Conservation (phyloP, 371 early-diverging fungal species). For the Batrachochytrium dendrobatidis region DNA sequence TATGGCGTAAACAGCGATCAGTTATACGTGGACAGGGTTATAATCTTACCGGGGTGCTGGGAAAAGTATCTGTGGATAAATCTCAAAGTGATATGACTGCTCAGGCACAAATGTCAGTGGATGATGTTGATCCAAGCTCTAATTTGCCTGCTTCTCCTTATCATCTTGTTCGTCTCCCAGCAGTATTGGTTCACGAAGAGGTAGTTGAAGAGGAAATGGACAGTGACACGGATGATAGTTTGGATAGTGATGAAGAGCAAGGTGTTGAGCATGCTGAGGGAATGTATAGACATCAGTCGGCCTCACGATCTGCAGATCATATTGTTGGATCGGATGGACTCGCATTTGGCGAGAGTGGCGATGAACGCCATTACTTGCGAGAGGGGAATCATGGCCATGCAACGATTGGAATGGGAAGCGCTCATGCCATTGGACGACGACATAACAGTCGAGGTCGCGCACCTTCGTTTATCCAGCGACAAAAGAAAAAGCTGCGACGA, state of each 20-base stretch:
- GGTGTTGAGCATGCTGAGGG: slow-evolving; percentile 3
- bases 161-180: slow-evolving; percentile 36
- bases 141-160: slow-evolving; percentile 16
- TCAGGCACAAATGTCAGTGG: too few species aligned
- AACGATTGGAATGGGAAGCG: neutral
- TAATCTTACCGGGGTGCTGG: slow-evolving; percentile 66
- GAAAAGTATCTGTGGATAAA: slow-evolving; percentile 24
- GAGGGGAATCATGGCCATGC: neutral
- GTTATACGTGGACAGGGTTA: slow-evolving; percentile 82
- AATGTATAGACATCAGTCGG: neutral
- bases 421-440: too few species aligned
- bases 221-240: slow-evolving; percentile 20
- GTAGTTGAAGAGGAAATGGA: slow-evolving; percentile 12
- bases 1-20: slow-evolving; percentile 74
- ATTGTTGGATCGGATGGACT: too few species aligned
- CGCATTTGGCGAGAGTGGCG: too few species aligned
- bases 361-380: too few species aligned
- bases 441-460: too few species aligned
- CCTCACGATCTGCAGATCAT: slow-evolving; percentile 6
- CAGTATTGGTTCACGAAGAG: slow-evolving; percentile 42
- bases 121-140: neutral
- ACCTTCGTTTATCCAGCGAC: neutral
- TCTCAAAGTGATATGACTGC: neutral
- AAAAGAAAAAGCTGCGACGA: neutral
- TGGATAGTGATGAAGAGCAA: slow-evolving; percentile 10